Base-by-base conservation (phyloP, 352 stramenopile species). In the Phytophthora vignae region DNA sequence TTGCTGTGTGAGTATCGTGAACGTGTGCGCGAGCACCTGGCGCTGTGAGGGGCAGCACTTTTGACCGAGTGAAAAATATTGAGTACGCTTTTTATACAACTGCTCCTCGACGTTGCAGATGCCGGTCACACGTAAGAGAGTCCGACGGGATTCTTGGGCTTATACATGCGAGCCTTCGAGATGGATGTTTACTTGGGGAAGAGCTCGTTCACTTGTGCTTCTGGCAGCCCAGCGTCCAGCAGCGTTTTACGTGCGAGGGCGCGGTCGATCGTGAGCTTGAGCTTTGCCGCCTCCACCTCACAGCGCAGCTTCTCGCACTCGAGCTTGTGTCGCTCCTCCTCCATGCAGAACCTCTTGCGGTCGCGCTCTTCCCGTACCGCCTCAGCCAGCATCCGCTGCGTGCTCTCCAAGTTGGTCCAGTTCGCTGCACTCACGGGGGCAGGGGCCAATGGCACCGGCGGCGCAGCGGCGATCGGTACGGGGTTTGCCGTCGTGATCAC, bases 251-350 rank as follows among this genome's bases (percentile, higher is more conserved):
- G 75, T 10, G 86, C 83, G 17, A 92, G 68, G 6, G 73, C 84
- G 42, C 72, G 77, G 50, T 92, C 80, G 21, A 91, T 81, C 1
- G 69, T 70, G 22, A 93, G 73, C 61, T 85, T 67, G 31, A 92
- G 63, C 25, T 82, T 80, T 19, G 79, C 77, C 22, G 73, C 59
- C 53, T 94, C 77, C 10, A 94, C 64, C 55, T 93, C 81, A 49
- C 80, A 84, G 11, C 76, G 79, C 17, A 93, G 73, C 62, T 88
- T 91, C 50, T 88, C 82, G 53, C 84, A 90, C 74, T 92, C 84
- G 60, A 94, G 77, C 22, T 75, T 70, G 62, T 77, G 71, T 60
- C 79, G 81, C 54, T 92, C 78, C 54, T 94, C 81, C 49, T 92
- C 84, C 64, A 90, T 74, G 17, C 75, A 74, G 49, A 91, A 87